phyloP scores from a whole-genome alignment of 1,139 yeast species.

The Hyphopichia fennica region DNA sequence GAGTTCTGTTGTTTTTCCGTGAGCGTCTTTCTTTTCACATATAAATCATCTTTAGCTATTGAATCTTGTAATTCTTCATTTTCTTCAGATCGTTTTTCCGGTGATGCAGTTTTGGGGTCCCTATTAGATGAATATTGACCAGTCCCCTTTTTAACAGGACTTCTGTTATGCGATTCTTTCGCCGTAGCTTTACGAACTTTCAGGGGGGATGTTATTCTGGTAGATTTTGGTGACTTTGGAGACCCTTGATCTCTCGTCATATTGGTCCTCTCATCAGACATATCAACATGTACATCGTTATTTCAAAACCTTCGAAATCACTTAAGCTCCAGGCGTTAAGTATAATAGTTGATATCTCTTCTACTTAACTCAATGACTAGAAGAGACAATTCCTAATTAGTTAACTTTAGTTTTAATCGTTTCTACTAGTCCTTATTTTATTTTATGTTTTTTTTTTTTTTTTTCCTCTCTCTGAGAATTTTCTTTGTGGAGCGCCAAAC shows the following conservation, averaged over 20 bases:
- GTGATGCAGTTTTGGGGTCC: not conserved
- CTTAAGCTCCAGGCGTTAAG: not conserved
- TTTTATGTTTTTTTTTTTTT: not conserved
- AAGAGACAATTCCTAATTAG: not conserved
- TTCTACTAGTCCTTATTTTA: not conserved
- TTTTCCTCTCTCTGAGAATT: not conserved
- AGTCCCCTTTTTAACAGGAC: not conserved
- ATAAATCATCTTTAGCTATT: not conserved
- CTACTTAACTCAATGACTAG: too few species aligned
- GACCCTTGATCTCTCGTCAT: not conserved
- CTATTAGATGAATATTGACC: not conserved
- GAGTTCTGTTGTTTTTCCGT: slow-evolving; percentile 16
- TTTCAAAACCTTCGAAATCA: not conserved
- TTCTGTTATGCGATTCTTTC: not conserved
- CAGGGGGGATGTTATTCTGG: not conserved
- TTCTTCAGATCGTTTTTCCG: not conserved
- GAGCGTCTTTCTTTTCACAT: slow-evolving; percentile 11
- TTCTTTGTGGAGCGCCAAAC: not conserved
- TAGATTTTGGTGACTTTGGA: not conserved
- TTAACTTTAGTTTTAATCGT: not conserved
- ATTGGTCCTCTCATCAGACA: not conserved
- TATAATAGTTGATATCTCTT: too few species aligned
- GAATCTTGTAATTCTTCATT: not conserved
- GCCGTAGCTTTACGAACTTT: not conserved
- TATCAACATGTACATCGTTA: not conserved